Conservation (phyloP, 179 eudicot species). For the Beta corolliflora region DNA sequence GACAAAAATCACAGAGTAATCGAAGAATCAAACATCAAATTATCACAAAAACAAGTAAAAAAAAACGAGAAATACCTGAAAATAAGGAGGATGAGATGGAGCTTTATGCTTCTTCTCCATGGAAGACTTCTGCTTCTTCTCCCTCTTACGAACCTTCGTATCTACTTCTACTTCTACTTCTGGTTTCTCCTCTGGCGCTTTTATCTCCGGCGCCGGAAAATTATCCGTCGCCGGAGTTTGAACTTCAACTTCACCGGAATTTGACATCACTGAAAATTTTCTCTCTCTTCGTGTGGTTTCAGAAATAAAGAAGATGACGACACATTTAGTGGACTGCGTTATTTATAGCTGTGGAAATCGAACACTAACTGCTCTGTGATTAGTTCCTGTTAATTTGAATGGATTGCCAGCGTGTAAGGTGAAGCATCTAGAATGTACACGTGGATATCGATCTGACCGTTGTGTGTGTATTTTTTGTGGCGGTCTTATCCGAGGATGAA, state of each 20-base stretch:
- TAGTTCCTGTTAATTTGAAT: constrained; percentile 19
- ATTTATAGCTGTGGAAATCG: constrained; percentile 31
- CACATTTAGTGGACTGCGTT: background rate
- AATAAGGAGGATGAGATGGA: constrained; percentile 74
- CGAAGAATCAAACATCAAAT: background rate
- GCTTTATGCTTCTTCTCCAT: constrained; percentile 48
- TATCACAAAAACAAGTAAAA: background rate
- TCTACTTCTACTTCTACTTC: background rate
- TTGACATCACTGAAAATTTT: constrained; percentile 28
- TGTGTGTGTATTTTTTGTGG: constrained; percentile 12
- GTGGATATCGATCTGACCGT: constrained; percentile 26
- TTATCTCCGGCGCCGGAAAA: constrained; percentile 1
- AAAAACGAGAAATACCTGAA: constrained; percentile 44
- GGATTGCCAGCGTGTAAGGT: constrained; percentile 37
- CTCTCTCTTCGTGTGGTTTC: background rate
- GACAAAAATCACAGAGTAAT: too few relatives aligned
- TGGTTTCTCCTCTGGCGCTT: constrained; percentile 25
- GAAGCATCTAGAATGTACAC: constrained; percentile 42
- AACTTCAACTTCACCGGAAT: constrained; percentile 37
- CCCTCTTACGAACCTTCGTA: constrained; percentile 29
- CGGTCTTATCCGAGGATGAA: constrained; percentile 28
- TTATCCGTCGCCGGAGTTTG: constrained; percentile 13
- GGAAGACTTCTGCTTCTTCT: constrained; percentile 40
- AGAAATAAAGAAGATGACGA: constrained; percentile 1
- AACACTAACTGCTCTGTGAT: constrained; percentile 19